Conservation (phyloP, 257 asterid species). For the Eustoma russellianum region DNA sequence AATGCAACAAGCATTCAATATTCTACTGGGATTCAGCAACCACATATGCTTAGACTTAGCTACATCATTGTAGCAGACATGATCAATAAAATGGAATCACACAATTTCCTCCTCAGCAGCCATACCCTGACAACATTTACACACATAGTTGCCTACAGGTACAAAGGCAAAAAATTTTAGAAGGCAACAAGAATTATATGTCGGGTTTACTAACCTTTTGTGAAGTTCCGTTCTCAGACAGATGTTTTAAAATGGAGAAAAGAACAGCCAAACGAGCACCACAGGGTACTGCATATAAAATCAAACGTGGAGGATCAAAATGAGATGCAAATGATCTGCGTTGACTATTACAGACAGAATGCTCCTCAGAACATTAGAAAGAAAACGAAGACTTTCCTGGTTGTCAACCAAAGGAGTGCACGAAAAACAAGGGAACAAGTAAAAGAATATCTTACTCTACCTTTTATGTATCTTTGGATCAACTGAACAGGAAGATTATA, state of each 20-base stretch:
- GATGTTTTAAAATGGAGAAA: conserved; percentile 70
- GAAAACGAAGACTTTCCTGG: not conserved
- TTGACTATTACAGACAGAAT: not conserved
- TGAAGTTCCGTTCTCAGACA: conserved; percentile 71
- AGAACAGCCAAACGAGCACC: conserved; percentile 90
- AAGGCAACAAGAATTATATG: too few species aligned
- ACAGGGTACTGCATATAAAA: conserved; percentile 65
- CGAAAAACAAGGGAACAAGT: too few species aligned
- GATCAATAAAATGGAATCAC: too few species aligned
- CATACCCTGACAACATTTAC: too few species aligned
- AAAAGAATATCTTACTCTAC: conserved; percentile 20
- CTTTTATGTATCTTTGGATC: conserved; percentile 75
- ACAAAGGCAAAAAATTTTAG: too few species aligned
- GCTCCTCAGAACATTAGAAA: not conserved
- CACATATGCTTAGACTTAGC: too few species aligned
- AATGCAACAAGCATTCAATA: too few species aligned
- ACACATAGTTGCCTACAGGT: too few species aligned
- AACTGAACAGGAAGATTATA: conserved; percentile 79
- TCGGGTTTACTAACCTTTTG: conserved; percentile 54
- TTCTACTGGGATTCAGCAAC: too few species aligned
- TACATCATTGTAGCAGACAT: too few species aligned
- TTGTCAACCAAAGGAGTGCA: not conserved
- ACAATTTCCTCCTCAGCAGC: too few species aligned
- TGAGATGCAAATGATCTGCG: conserved; percentile 10
- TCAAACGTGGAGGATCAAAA: conserved; percentile 20